phyloP scores from a whole-genome alignment of 225 moss, liverwort and hornwort species.

The Climacium dendroides region DNA sequence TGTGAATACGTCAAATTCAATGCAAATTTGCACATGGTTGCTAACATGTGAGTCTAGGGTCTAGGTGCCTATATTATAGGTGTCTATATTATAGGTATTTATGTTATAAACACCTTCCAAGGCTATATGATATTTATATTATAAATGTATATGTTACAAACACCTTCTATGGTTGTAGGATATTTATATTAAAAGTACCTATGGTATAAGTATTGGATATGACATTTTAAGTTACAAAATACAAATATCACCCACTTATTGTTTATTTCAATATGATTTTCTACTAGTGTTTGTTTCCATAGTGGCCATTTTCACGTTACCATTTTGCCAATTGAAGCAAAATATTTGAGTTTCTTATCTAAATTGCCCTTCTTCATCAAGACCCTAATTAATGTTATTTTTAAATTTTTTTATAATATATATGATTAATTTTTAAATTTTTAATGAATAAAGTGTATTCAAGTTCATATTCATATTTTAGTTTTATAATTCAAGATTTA shows the following conservation, averaged over 20 bases:
- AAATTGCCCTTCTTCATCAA: background rate
- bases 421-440: fast-evolving
- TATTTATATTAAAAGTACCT: too few species aligned
- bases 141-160: too few species aligned
- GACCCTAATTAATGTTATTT: background rate
- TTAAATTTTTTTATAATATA: background rate
- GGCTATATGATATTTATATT: too few species aligned
- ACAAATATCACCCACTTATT: background rate
- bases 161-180: too few species aligned
- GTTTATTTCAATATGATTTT: background rate
- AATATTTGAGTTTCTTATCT: background rate
- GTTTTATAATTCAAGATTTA: background rate
- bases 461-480: background rate
- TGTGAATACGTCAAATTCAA: background rate
- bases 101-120: too few species aligned
- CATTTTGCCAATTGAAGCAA: background rate
- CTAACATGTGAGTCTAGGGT: too few species aligned
- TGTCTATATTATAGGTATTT: too few species aligned
- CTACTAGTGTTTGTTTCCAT: background rate
- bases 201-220: too few species aligned
- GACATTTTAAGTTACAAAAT: background rate
- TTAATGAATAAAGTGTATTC: background rate
- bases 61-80: too few species aligned
- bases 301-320: fast-evolving
- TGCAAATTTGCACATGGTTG: background rate